Conservation (phyloP, 1,139 yeast genomes). For the Geotrichum citri-aurantii region DNA sequence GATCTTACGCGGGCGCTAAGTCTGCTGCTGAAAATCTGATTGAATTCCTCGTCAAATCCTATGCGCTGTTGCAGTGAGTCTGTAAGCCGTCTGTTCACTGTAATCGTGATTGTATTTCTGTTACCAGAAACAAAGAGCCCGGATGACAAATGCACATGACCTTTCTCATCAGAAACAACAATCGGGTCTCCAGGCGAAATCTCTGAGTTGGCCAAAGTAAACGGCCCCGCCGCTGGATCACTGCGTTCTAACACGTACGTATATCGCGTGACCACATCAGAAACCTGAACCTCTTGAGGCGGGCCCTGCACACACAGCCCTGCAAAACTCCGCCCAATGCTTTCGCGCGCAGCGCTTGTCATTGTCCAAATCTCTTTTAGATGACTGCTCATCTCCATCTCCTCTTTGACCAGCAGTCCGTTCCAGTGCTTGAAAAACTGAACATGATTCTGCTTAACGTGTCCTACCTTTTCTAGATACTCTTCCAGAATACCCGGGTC, state of each 20-base stretch:
- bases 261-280: slow-evolving; percentile 10
- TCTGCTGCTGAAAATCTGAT: slow-evolving; percentile 50
- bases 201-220: slow-evolving; percentile 24
- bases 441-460: slow-evolving; percentile 1
- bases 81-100: slow-evolving; percentile 50
- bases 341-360: slow-evolving; percentile 57
- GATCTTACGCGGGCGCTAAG: slow-evolving; percentile 22
- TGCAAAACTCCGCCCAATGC: slow-evolving; percentile 53
- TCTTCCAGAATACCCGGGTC: slow-evolving; percentile 3
- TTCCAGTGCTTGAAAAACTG: slow-evolving; percentile 72
- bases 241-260: slow-evolving; percentile 5
- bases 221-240: slow-evolving; percentile 14
- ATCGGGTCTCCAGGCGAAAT: slow-evolving; percentile 39
- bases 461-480: slow-evolving; percentile 9
- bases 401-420: slow-evolving; percentile 64
- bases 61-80: slow-evolving; percentile 40
- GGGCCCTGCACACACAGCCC: slow-evolving; percentile 41
- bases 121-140: slow-evolving; percentile 50
- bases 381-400: slow-evolving; percentile 48
- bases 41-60: slow-evolving; percentile 41
- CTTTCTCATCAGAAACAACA: slow-evolving; percentile 71
- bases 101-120: slow-evolving; percentile 38
- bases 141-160: slow-evolving; percentile 67
- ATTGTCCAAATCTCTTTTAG: slow-evolving; percentile 66
- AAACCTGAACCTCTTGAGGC: slow-evolving; percentile 1